Evolutionary conservation across 352 stramenopile genomes (phyloP), one percentile per base, ranked within the genome.

Genomic region (Nothophytophthora sp.): DNA sequence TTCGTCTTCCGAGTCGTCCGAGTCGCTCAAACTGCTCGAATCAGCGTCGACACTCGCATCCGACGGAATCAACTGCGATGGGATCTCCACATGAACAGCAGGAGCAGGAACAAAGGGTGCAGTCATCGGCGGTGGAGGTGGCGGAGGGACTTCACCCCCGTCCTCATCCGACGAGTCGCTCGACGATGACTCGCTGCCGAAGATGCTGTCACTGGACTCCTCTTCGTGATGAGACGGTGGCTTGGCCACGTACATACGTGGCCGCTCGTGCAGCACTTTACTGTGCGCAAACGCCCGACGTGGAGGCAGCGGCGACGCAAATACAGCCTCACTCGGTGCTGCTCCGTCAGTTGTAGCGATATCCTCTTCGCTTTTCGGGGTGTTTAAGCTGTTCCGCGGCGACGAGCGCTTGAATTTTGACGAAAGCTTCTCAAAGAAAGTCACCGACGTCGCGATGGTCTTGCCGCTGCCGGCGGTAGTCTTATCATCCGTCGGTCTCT

Each of bases 151-250:
- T 24, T 68, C 58, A 6, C 32, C 60, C 22, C 66, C 70, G n/a
- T 85, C 74, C 8, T 41, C 63, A 16, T 76, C 73, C 15, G 66
- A 78, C 4, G 59, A 83, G 25, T 67, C 60, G 24, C 60, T 64
- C 5, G 67, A 70, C 7, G 74, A 73, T 36, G 64, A 90, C 5
- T 92, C 81, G 42, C 83, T 93, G 33, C 81, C 85, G 56, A 92
- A 89, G 23, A 95, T 92, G 50, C 81, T 92, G 65, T 95, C 85
- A 35, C 82, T 93, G 2, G 85, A 95, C 54, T 95, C 85, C 10
- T 88, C 79, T 53, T 92, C 81, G 18, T 90, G 67, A 16, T 81
- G 61, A 4, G 77, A 83, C 11, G 67, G 63, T 10, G 80, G 59
- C 38, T 74, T 88, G 10, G 84, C 78, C 11, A 91, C 81, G 22